phyloP scores from a whole-genome alignment of 75 land plant species.

The Chamaecyparis obtusa region DNA sequence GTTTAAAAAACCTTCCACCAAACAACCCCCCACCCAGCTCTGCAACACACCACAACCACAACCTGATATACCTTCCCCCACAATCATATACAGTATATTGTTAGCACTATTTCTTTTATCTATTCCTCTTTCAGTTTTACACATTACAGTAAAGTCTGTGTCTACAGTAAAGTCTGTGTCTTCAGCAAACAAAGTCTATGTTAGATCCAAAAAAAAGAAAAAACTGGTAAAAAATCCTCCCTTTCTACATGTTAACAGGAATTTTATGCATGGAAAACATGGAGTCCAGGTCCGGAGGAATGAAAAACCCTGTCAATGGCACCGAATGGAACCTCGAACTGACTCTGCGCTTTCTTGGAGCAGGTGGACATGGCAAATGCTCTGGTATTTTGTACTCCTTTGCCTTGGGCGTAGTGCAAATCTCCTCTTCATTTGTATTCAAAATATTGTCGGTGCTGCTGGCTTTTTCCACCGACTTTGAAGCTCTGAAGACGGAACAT shows the following conservation, averaged over 20 bases:
- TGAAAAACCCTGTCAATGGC: slow-evolving; percentile 33
- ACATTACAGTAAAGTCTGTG: neutral
- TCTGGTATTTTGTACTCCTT: slow-evolving; percentile 28
- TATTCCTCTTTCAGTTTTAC: neutral
- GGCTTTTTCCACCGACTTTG: neutral
- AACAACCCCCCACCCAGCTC: neutral
- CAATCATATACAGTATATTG: neutral
- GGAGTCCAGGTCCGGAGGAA: slow-evolving; percentile 44
- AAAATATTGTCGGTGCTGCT: neutral
- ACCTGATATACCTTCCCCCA: neutral
- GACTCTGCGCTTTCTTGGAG: slow-evolving; percentile 42
- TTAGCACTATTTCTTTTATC: neutral
- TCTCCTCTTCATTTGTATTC: slow-evolving; percentile 19
- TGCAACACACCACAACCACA: neutral
- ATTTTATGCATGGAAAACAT: slow-evolving; percentile 20
- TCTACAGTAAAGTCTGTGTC: neutral
- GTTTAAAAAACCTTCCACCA: neutral
- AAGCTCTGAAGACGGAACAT: neutral
- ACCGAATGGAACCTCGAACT: slow-evolving; percentile 20
- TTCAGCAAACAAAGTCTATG: neutral
- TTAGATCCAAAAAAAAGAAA: neutral
- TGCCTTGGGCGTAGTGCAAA: slow-evolving; percentile 33
- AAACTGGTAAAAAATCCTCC: neutral
- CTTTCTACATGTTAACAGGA: slow-evolving; percentile 4
- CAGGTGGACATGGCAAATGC: slow-evolving; percentile 34